phyloP scores from a whole-genome alignment of 1,139 yeast genomes.

The Saccharomyces hybrid region DNA sequence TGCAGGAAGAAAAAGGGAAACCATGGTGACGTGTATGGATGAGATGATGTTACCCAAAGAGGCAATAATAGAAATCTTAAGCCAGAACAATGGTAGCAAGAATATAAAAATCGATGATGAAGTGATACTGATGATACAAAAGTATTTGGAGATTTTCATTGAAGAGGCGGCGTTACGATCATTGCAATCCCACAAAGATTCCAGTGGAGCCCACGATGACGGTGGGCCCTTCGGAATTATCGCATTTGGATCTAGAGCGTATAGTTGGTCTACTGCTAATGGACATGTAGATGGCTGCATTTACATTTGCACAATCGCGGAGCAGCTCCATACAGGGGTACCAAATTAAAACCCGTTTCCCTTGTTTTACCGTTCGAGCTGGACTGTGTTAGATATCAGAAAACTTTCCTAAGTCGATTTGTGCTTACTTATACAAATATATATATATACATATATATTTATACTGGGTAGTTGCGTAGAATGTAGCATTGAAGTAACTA shows the following conservation, averaged over 20 bases:
- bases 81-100: constrained; percentile 43
- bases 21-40: background rate
- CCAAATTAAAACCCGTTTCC: background rate
- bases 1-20: background rate
- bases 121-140: constrained; percentile 45
- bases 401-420: background rate
- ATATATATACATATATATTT: background rate
- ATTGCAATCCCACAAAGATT: constrained; percentile 39
- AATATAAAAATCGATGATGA: constrained; percentile 45
- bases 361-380: background rate
- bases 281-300: constrained; percentile 20
- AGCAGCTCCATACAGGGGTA: background rate
- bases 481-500: background rate
- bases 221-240: constrained; percentile 22
- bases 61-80: constrained; percentile 50
- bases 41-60: constrained; percentile 33
- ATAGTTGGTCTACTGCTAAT: constrained; percentile 28
- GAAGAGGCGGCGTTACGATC: constrained; percentile 59
- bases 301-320: too few species aligned
- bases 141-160: constrained; percentile 53
- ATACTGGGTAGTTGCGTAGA: background rate
- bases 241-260: constrained; percentile 26
- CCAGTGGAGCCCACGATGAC: constrained; percentile 35
- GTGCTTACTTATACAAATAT: background rate
- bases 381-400: background rate